Percentiles rank a stretch among this genome's conserved stretches.
phyloP scores from a whole-genome alignment of 768 basidiomycete species.

The Coprinopsis strossmayeri region DNA sequence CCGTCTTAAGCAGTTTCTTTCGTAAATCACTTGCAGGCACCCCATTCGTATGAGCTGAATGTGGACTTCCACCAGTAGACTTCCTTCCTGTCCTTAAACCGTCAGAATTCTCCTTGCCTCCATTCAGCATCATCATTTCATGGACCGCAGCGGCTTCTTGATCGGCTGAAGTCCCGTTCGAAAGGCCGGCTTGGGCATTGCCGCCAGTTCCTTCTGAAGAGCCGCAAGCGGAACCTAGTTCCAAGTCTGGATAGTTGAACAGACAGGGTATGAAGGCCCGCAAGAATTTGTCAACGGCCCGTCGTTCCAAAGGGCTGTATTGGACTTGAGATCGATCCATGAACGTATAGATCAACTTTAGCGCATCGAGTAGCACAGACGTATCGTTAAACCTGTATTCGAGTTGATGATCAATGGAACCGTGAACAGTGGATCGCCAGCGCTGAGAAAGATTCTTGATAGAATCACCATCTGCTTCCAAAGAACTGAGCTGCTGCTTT shows the following conservation, averaged over 20 bases:
- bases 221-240: conserved; percentile 55
- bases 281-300: conserved; percentile 79
- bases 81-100: conserved; percentile 38
- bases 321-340: conserved; percentile 79
- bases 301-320: conserved; percentile 72
- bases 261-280: conserved; percentile 78
- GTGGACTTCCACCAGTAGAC: conserved; percentile 32
- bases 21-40: conserved; percentile 64
- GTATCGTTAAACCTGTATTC: conserved; percentile 74
- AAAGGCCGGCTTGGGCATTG: background rate
- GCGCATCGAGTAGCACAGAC: conserved; percentile 76
- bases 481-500: conserved; percentile 44
- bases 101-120: conserved; percentile 24
- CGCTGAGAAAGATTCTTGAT: background rate
- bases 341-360: conserved; percentile 88
- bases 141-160: conserved; percentile 26
- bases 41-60: conserved; percentile 35
- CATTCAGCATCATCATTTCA: conserved; percentile 13
- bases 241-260: conserved; percentile 61
- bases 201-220: conserved; percentile 38
- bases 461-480: conserved; percentile 23
- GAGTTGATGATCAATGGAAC: conserved; percentile 60
- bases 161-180: conserved; percentile 14
- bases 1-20: conserved; percentile 74
- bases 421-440: conserved; percentile 23